Evolutionary conservation across 768 basidiomycete species (phyloP), one percentile per base, ranked within the genome.

Genomic region (Leccinum variicolor): DNA sequence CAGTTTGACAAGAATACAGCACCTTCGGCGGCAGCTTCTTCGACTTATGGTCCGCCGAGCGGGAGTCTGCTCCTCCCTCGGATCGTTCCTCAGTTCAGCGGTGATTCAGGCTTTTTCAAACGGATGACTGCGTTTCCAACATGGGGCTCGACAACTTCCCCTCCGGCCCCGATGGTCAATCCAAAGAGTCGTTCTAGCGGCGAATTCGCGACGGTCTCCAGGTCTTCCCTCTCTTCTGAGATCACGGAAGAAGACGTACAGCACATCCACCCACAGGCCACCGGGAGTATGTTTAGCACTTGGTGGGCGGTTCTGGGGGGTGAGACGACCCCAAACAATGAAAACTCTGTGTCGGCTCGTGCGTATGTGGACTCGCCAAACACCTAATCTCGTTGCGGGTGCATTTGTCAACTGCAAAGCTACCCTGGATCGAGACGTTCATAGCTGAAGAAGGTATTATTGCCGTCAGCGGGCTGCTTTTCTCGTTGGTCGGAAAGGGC

Each of bases 351-450:
- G 63, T 75, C 84, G 1, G 81, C 85, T 6, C 81, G 76, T 62
- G 83, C 80, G 75, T 90, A 89, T 72, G 83, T 86, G 39, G 79
- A 85, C 78, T 94, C 26, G 78, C 82, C 52, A 93, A 90, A 66
- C 85, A 90, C 64, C 75, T 97, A 2, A 88, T 93, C 45, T 84
- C 87, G 1, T 77, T 98, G 17, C 85, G 94, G 3, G 89, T 94
- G 0, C 89, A 92, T 65, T 76, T 97, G 1, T 91, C 93, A 3
- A 94, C 93, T 0, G 90, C 89, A 0, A 86, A 85, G 57, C 58
- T 94, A 13, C 73, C 78, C 3, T 95, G 92, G 84, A 85, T 94
- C 51, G 79, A 86, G 62, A 84, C 86, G 34, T 96, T 97, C 66
- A 75, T 77, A 1, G 65, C 70, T 0, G 83, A 84, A 60, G 77